phyloP scores from a whole-genome alignment of 129 eudicot species.

The Silybum marianum region DNA sequence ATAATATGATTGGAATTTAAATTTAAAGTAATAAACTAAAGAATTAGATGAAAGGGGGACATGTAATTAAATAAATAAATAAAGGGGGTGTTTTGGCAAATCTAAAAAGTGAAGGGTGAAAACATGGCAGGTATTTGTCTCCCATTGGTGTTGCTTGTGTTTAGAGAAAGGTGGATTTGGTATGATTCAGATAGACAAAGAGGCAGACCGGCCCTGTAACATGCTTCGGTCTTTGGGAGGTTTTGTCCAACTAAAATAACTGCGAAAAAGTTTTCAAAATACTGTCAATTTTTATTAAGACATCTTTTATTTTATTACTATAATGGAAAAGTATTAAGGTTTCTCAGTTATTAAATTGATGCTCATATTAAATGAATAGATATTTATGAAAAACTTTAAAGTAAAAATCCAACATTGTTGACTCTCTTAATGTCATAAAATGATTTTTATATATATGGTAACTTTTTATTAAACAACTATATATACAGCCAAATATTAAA shows the following conservation, averaged over 20 bases:
- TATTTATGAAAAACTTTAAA: no score
- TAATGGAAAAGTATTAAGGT: no score
- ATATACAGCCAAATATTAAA: no score
- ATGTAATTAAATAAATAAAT: neutral
- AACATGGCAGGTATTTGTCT: conserved; percentile 3
- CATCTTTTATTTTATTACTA: no score
- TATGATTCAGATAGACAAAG: neutral
- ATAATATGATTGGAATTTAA: neutral
- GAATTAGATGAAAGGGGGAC: neutral
- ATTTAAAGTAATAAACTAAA: neutral
- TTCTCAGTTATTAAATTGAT: no score
- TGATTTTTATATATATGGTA: no score
- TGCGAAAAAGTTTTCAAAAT: no score
- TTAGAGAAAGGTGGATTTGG: neutral
- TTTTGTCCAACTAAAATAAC: neutral
- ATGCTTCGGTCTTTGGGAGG: neutral
- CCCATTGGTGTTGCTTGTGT: neutral
- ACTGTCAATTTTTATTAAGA: no score
- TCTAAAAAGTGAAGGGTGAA: neutral
- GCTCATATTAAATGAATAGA: no score
- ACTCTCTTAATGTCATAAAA: no score
- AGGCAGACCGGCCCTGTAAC: neutral
- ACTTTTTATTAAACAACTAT: no score
- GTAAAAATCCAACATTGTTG: no score
- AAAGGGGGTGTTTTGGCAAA: neutral